Base-by-base conservation (phyloP, 1,284 basidiomycete species). In the Cryptococcus sp. region DNA sequence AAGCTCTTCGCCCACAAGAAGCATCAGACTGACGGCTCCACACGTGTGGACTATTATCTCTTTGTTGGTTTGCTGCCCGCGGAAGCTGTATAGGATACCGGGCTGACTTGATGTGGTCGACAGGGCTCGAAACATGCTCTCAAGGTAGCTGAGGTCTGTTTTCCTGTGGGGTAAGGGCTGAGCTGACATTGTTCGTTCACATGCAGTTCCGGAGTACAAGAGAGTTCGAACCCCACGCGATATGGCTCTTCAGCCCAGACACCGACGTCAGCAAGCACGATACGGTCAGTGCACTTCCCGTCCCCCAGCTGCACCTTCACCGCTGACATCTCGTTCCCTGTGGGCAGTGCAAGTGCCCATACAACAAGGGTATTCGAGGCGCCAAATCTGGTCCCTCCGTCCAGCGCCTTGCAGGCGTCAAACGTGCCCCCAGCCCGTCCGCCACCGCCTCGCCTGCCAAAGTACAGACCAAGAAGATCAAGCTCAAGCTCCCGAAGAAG, bases 221-320 rank as follows among this genome's bases (percentile, higher is more conserved):
- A 8, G 72, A 75, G 52, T 71, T 72, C 55, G 39, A 61, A 2
- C 59, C 55, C 0, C 73, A 75, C 49, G 71, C 65, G 0, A 57
- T 55, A 2, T 75, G 71, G 71, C 58, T 75, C 2, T 65, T 73
- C 49, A 67, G 73, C 55, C 61, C 60, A 2, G 48, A 42, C 16
- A 60, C 52, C 52, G 48, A 61, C 2, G 16, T 75, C 6, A 51
- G 63, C 18, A 64, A 69, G 39, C 72, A 75, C 57, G 40, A 52
- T 0, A 53, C 46, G 6, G 69, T 70, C 36, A 36, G 68, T 46
- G 12, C 24, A 28, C n/a, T 38, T 15, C 20, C 16, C 48, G 12
- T 38, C 15, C 18, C 38, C 33, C 35, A 13, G 18, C 20, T 18
- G 9, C 28, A 9, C n/a, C 48, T 16, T 18, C 16, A 16, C 20